Percentiles rank a stretch among this genome's conserved stretches.
Evolutionary conservation across 805 yeast species (phyloP).

Genomic region (Ogataea pilisensis): DNA sequence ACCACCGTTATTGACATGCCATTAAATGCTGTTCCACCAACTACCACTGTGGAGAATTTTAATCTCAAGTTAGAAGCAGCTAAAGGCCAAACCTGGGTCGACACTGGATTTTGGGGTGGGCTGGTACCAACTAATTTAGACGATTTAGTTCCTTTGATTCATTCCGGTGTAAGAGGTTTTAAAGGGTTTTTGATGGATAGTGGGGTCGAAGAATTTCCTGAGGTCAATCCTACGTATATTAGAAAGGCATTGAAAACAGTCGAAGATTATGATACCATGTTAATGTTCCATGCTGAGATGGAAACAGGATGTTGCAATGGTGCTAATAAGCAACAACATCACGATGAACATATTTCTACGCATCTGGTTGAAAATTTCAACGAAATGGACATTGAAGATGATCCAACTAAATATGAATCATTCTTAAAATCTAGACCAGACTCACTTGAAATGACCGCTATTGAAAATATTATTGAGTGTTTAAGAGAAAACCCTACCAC

Average conservation of each 20-base stretch:
- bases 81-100: conserved; percentile 80
- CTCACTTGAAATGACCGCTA: conserved; percentile 80
- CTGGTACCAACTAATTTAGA: conserved; percentile 72
- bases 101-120: conserved; percentile 97
- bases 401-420: conserved; percentile 64
- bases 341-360: background rate
- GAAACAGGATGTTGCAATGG: conserved; percentile 24
- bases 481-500: conserved; percentile 54
- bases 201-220: conserved; percentile 96
- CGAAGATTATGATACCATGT: conserved; percentile 58
- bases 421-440: conserved; percentile 88
- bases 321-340: background rate
- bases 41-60: conserved; percentile 78
- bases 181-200: conserved; percentile 90
- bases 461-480: conserved; percentile 63
- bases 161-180: conserved; percentile 90
- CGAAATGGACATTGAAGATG: conserved; percentile 28
- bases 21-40: conserved; percentile 91
- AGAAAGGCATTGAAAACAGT: conserved; percentile 61
- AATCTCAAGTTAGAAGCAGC: conserved; percentile 76
- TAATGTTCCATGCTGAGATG: conserved; percentile 95
- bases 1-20: conserved; percentile 97
- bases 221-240: conserved; percentile 62
- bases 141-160: conserved; percentile 68
- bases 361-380: conserved; percentile 1